phyloP scores from a whole-genome alignment of 805 yeast genomes.

The Novakomyces olei region DNA sequence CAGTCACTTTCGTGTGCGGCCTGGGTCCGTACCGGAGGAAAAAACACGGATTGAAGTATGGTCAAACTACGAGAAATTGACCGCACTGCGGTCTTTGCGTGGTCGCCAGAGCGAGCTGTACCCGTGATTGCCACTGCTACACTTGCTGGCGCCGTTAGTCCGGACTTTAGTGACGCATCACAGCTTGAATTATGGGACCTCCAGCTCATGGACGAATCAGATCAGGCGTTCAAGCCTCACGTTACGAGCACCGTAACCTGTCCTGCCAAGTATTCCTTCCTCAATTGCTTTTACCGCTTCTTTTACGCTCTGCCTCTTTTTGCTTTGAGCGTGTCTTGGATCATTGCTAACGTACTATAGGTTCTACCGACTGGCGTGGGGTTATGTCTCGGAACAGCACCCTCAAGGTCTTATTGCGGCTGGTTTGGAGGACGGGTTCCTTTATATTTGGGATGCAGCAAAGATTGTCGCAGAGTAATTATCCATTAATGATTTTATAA shows the following conservation, averaged over 20 bases:
- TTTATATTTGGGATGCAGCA: slow-evolving; percentile 54
- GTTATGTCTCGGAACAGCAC: slow-evolving; percentile 29
- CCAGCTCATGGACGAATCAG: slow-evolving; percentile 16
- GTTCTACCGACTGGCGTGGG: slow-evolving; percentile 74
- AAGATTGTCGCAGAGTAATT: too few species aligned
- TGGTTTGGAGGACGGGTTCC: slow-evolving; percentile 63
- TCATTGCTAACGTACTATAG: slow-evolving; percentile 12
- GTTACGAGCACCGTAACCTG: slow-evolving; percentile 14
- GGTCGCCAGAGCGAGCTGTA: slow-evolving; percentile 51
- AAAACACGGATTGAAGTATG: too few species aligned
- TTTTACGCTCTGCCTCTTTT: too few species aligned
- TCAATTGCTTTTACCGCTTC: too few species aligned
- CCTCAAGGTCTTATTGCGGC: slow-evolving; percentile 50
- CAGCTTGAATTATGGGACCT: slow-evolving; percentile 63
- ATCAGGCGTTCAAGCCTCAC: slow-evolving; percentile 14
- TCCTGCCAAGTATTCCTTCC: too few species aligned
- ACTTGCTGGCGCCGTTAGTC: slow-evolving; percentile 88
- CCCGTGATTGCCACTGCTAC: slow-evolving; percentile 80
- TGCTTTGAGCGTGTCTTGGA: too few species aligned
- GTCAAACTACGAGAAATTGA: slow-evolving; percentile 50
- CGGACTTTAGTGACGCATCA: slow-evolving; percentile 63
- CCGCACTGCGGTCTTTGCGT: slow-evolving; percentile 84
- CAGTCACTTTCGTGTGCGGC: too few species aligned
- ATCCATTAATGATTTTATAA: slow-evolving; percentile 5
- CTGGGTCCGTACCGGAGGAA: too few species aligned